Evolutionary conservation across 441 rosid genomes (phyloP), one percentile per base, ranked within the genome.

Genomic region (Erodium chrysanthum): DNA sequence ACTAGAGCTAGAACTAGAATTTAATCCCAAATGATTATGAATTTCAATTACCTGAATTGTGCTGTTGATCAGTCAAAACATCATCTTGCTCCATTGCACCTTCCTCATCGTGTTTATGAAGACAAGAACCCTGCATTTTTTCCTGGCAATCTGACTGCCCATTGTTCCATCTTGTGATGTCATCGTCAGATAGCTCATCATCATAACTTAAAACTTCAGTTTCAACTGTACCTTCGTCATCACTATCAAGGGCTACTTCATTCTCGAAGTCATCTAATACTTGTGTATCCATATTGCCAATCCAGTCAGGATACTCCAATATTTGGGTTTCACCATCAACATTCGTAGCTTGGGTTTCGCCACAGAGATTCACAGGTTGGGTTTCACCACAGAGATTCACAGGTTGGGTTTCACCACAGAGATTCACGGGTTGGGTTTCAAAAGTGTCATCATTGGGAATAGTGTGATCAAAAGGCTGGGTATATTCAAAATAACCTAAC

Each of bases 351-450:
- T 52, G 59, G 11, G 23, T 52, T 52, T 52, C 59, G 0, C 59
- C 10, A 5, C 59, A 0, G 9, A 52, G 63, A 76, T 78, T 65
- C 59, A 52, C 10, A 2, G 7, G 22, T 52, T 52, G 59, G 11
- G 59, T 52, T 52, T 52, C 59, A 0, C 59, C 22, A 5, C 59
- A 5, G 9, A 52, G 21, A 52, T 52, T 10, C 60, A 84, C 18
- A 33, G 77, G 79, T 79, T 87, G 92, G 64, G 92, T 88, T 75
- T 90, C 91, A 25, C 59, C 22, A 5, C 59, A 5, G 9, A 52
- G 21, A 52, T 52, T 10, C 60, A 84, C 18, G 37, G 77, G 79
- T 79, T 87, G 92, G 64, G 92, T 88, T 75, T 90, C 91, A 25
- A 65, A 78, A 14, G 71, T 78, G 70, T 81, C 83, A 27, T 78